Percentiles rank a stretch among this genome's conserved stretches.
These are phyloP conservation scores for Williopsis jadinii DNA, from an alignment of 1,139 yeast species.

Conservation along the genomic window DNA sequence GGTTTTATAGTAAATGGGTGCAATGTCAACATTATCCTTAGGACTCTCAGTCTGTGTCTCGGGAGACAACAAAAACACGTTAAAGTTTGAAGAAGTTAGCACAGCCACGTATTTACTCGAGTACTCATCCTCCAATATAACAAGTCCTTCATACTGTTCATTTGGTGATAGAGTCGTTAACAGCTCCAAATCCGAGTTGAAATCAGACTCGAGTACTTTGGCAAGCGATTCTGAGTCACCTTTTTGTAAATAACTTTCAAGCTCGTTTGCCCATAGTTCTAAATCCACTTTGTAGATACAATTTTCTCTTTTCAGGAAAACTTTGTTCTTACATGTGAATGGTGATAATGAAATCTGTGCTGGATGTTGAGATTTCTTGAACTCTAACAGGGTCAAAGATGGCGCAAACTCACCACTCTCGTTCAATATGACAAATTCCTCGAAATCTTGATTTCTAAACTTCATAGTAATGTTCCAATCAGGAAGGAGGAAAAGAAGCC, in stretches of 20 bases:
- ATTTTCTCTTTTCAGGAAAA: slow-evolving; percentile 6
- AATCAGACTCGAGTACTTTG: neutral
- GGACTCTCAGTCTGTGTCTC: neutral
- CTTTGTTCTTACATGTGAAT: neutral
- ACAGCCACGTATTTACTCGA: neutral
- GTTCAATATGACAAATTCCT: slow-evolving; percentile 2
- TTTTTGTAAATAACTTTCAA: neutral
- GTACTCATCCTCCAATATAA: slow-evolving; percentile 4
- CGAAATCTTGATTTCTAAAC: slow-evolving; percentile 7
- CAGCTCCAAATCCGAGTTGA: slow-evolving; percentile 1
- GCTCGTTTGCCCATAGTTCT: neutral
- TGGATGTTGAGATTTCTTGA: slow-evolving; percentile 4
- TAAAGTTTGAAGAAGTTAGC: slow-evolving; percentile 18
- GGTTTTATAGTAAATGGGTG: neutral
- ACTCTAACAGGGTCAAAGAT: slow-evolving; percentile 5
- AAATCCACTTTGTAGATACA: slow-evolving; percentile 5
- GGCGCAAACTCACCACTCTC: slow-evolving; percentile 1
- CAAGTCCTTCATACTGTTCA: slow-evolving; percentile 7
- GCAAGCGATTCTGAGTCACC: neutral
- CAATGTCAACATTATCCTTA: neutral
- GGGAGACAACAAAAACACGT: slow-evolving; percentile 25
- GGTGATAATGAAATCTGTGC: neutral
- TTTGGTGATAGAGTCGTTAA: slow-evolving; percentile 1
- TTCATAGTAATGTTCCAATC: slow-evolving; percentile 16
- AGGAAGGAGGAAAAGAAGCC: slow-evolving; percentile 11